A percentile compares a stretch with the other conserved stretches of the same genome.
Evolutionary conservation across 345 rosid genomes (phyloP).

Genomic region (rapeseed (Brassica napus)): Da-Ae NC_063446.1:2253501-2254000

Average conservation of each 20-base stretch:
- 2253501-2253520: no score
- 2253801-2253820: slow-evolving; percentile 73
- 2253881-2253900: not conserved
- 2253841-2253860: slow-evolving; percentile 87
- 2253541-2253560: slow-evolving; percentile 74
- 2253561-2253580: slow-evolving; percentile 80
- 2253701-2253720: no score
- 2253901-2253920: slow-evolving; percentile 8
- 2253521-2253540: slow-evolving; percentile 82
- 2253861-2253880: slow-evolving; percentile 49
- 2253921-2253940: not conserved
- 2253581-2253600: slow-evolving; percentile 60
- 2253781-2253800: slow-evolving; percentile 51
- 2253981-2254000: slow-evolving; percentile 75
- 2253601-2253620: slow-evolving; percentile 83
- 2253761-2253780: slow-evolving; percentile 69
- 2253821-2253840: slow-evolving; percentile 61
- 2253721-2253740: not conserved
- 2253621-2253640: slow-evolving; percentile 89
- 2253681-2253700: slow-evolving; percentile 58
- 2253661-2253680: slow-evolving; percentile 84
- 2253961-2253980: slow-evolving; percentile 76
- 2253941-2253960: slow-evolving; percentile 82
- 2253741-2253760: slow-evolving; percentile 5
- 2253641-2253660: slow-evolving; percentile 88